Percentiles rank a stretch among this genome's conserved stretches.
These are phyloP conservation scores for Rubroboletus satanas DNA, from an alignment of 768 basidiomycete genomes.

Conservation along the genomic window DNA sequence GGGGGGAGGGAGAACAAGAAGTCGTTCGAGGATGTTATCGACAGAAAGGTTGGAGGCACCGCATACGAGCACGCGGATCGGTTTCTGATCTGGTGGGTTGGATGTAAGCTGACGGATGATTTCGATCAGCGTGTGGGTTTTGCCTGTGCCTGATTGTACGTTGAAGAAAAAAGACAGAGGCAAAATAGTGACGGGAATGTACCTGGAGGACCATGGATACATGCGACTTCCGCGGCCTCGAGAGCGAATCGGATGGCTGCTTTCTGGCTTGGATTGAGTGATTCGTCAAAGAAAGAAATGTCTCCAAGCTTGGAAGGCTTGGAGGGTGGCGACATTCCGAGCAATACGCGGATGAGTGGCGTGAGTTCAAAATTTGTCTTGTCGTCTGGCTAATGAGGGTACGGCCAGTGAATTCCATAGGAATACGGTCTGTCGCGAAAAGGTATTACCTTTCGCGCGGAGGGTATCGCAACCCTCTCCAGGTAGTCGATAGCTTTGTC, in stretches of 20 bases:
- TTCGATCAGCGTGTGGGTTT: constrained; percentile 94
- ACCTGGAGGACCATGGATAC: constrained; percentile 98
- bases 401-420: background rate
- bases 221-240: constrained; percentile 75
- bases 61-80: constrained; percentile 74
- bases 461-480: constrained; percentile 41
- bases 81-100: constrained; percentile 40
- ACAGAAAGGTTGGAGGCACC: constrained; percentile 94
- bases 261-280: constrained; percentile 80
- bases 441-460: constrained; percentile 20
- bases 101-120: constrained; percentile 80
- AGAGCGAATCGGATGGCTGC: constrained; percentile 82
- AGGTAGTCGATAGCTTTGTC: constrained; percentile 73
- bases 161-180: background rate
- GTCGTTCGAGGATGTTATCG: constrained; percentile 90
- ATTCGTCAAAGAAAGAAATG: constrained; percentile 67
- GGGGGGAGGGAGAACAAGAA: constrained; percentile 56
- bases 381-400: constrained; percentile 33
- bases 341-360: constrained; percentile 61
- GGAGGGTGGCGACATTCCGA: constrained; percentile 58
- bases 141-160: constrained; percentile 67
- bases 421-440: background rate
- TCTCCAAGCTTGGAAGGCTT: constrained; percentile 33
- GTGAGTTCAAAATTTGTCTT: constrained; percentile 43
- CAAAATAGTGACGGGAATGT: background rate